A percentile compares a stretch with the other conserved stretches of the same genome.
phyloP scores from a whole-genome alignment of 108 stramenopile species.

The Licmophora abbreviata region DNA sequence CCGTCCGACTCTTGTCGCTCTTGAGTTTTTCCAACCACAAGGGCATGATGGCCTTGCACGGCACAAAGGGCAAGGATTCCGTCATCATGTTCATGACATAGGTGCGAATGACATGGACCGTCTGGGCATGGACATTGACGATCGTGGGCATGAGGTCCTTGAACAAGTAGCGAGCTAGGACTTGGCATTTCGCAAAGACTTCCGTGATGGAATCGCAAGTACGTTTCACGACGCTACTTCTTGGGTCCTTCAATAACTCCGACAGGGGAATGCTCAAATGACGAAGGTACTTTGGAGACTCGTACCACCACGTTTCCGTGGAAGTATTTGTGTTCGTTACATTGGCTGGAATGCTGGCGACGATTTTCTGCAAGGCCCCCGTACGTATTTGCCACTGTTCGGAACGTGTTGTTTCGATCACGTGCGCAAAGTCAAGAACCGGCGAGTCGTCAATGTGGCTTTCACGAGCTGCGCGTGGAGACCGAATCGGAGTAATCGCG shows the following conservation, averaged over 20 bases:
- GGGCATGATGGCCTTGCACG: constrained; percentile 65
- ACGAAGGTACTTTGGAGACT: constrained; percentile 45
- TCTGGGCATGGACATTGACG: constrained; percentile 62
- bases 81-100: constrained; percentile 52
- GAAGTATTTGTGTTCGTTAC: not conserved
- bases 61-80: constrained; percentile 38
- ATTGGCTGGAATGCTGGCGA: constrained; percentile 39
- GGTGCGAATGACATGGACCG: constrained; percentile 66
- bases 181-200: constrained; percentile 31
- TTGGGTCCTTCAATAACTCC: constrained; percentile 53
- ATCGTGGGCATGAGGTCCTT: constrained; percentile 67
- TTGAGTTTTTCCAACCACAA: constrained; percentile 62
- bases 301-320: constrained; percentile 44
- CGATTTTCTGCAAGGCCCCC: constrained; percentile 33
- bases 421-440: constrained; percentile 38
- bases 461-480: constrained; percentile 13
- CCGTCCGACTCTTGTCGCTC: constrained; percentile 53
- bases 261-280: constrained; percentile 46
- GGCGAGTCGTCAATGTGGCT: constrained; percentile 37
- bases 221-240: constrained; percentile 71
- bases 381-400: constrained; percentile 75
- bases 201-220: constrained; percentile 40
- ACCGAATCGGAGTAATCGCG: not conserved
- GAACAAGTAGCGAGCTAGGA: constrained; percentile 39
- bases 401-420: constrained; percentile 34